Evolutionary conservation across 768 basidiomycete genomes (phyloP).

Genomic region (Steccherinum ochraceum): DNA sequence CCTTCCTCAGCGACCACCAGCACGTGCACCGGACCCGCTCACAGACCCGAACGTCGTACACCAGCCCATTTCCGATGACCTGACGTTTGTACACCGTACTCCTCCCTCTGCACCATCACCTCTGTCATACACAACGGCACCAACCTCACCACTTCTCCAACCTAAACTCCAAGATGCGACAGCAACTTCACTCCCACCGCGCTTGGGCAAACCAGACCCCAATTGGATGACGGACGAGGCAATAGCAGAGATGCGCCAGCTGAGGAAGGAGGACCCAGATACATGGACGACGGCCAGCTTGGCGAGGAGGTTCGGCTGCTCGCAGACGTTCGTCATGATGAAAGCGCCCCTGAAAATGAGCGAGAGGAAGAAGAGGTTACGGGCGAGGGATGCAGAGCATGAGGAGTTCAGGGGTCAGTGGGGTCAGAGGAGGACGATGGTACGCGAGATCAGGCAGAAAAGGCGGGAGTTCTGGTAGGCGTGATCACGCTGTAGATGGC

Average conservation of each 20-base stretch:
- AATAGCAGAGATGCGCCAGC: slow-evolving; percentile 48
- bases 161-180: slow-evolving; percentile 20
- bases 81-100: slow-evolving; percentile 83
- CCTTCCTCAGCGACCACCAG: slow-evolving; percentile 22
- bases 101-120: slow-evolving; percentile 74
- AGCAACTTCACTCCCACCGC: slow-evolving; percentile 20
- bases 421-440: slow-evolving; percentile 63
- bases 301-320: slow-evolving; percentile 74
- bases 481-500: neutral
- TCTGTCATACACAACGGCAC: slow-evolving; percentile 60
- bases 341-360: slow-evolving; percentile 57
- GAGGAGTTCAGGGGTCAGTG: slow-evolving; percentile 46
- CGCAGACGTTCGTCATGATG: slow-evolving; percentile 56
- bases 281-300: slow-evolving; percentile 58
- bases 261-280: slow-evolving; percentile 52
- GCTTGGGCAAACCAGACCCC: slow-evolving; percentile 17
- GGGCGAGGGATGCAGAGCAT: slow-evolving; percentile 40
- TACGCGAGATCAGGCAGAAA: slow-evolving; percentile 59
- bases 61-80: slow-evolving; percentile 24
- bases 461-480: slow-evolving; percentile 67
- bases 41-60: slow-evolving; percentile 17
- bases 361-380: slow-evolving; percentile 36
- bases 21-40: slow-evolving; percentile 25
- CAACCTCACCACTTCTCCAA: slow-evolving; percentile 64
- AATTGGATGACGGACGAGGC: slow-evolving; percentile 44